A percentile compares a stretch with the other conserved stretches of the same genome.
Evolutionary conservation across 768 basidiomycete genomes (phyloP).

Genomic region (Phanerodontia chrysosporium): DNA sequence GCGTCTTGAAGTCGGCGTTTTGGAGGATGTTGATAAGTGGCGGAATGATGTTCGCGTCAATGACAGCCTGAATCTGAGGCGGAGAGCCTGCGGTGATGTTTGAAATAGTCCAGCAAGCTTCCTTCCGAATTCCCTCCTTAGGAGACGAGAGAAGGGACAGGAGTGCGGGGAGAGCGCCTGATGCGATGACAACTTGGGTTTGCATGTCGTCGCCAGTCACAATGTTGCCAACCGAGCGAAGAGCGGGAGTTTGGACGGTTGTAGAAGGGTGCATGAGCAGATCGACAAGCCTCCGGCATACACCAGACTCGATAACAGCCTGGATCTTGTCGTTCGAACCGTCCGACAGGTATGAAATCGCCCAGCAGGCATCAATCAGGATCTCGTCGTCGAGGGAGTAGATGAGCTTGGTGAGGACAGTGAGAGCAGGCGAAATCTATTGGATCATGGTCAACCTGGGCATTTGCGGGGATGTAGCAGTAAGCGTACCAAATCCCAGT

Average conservation of each 20-base stretch:
- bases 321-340: slow-evolving; percentile 99
- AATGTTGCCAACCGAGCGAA: slow-evolving; percentile 98
- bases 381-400: slow-evolving; percentile 99
- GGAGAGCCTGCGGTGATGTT: slow-evolving; percentile 98
- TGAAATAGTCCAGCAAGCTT: slow-evolving; percentile 99
- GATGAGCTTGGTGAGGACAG: slow-evolving; percentile 96
- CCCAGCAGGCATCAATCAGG: slow-evolving; percentile 99
- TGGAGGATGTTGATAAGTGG: slow-evolving; percentile 97
- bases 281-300: slow-evolving; percentile 95
- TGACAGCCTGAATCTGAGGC: slow-evolving; percentile 93
- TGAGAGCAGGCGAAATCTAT: slow-evolving; percentile 94
- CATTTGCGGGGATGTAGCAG: background rate
- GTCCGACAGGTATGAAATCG: slow-evolving; percentile 98
- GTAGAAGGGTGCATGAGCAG: slow-evolving; percentile 92
- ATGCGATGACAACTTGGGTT: slow-evolving; percentile 98
- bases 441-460: background rate
- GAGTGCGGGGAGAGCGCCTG: slow-evolving; percentile 92
- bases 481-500: slow-evolving; percentile 87
- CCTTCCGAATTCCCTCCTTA: slow-evolving; percentile 98
- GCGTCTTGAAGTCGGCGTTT: slow-evolving; percentile 98
- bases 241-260: slow-evolving; percentile 96
- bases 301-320: slow-evolving; percentile 97
- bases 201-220: slow-evolving; percentile 99
- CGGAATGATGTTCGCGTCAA: slow-evolving; percentile 97
- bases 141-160: slow-evolving; percentile 91